These are phyloP conservation scores for Mycena alexandri DNA, from an alignment of 768 basidiomycete genomes.

Conservation along the genomic window DNA sequence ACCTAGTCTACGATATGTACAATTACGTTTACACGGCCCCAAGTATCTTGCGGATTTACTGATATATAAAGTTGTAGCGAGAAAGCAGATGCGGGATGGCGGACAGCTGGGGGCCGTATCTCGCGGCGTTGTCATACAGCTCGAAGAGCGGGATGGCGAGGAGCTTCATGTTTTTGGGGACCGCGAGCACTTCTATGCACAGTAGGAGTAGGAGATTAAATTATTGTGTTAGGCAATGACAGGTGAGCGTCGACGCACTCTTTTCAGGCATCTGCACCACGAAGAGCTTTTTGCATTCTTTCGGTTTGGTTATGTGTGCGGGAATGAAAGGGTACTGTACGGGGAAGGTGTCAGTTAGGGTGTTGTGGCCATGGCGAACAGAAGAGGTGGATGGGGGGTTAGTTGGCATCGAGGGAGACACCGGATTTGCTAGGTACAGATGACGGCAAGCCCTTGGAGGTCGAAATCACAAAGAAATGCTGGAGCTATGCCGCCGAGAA, in stretches of 20 bases:
- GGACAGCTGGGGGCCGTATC: constrained; percentile 93
- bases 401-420: too few relatives aligned
- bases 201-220: not conserved
- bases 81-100: constrained; percentile 95
- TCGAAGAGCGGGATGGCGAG: constrained; percentile 97
- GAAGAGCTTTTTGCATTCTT: constrained; percentile 97
- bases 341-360: constrained; percentile 5
- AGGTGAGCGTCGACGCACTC: constrained; percentile 67
- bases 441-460: too few relatives aligned
- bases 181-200: constrained; percentile 88
- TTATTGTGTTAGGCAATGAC: not conserved
- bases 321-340: constrained; percentile 92
- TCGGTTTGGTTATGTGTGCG: constrained; percentile 96
- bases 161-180: constrained; percentile 99
- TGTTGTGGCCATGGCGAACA: not conserved
- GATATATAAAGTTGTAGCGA: constrained; percentile 87
- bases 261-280: constrained; percentile 95
- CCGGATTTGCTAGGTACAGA: too few relatives aligned
- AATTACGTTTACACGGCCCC: constrained; percentile 14
- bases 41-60: constrained; percentile 50
- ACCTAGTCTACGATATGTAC: constrained; percentile 24
- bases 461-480: too few relatives aligned
- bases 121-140: constrained; percentile 96
- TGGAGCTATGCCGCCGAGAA: too few relatives aligned
- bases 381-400: not conserved